A percentile compares a stretch with the other conserved stretches of the same genome.
Evolutionary conservation across 441 rosid species (phyloP).

Genomic region (Bruguiera hainesii): DNA sequence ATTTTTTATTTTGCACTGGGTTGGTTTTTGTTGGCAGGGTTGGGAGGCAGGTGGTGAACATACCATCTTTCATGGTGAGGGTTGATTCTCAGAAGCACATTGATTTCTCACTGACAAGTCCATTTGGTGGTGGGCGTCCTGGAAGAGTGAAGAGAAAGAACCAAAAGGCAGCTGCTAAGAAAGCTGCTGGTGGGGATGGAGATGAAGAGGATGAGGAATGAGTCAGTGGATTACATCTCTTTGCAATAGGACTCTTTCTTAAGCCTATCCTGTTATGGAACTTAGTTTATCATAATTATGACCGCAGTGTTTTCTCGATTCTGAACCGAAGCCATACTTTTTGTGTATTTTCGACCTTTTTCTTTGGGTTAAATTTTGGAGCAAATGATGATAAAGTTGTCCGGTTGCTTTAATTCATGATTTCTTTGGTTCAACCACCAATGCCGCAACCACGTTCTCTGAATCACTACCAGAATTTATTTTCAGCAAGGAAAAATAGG

Average conservation of each 20-base stretch:
- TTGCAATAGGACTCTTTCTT: no score
- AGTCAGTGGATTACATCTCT: background rate
- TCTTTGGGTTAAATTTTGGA: background rate
- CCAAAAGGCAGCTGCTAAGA: conserved; percentile 32
- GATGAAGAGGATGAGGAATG: conserved; percentile 37
- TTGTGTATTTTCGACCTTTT: background rate
- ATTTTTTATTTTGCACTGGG: background rate
- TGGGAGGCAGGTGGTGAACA: conserved; percentile 85
- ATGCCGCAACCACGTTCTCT: no score
- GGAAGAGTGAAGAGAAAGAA: conserved; percentile 37
- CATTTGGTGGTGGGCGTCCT: conserved; percentile 34
- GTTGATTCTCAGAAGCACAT: conserved; percentile 47
- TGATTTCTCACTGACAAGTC: conserved; percentile 33
- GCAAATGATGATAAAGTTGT: background rate
- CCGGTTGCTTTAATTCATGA: background rate
- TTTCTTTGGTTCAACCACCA: background rate
- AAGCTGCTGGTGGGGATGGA: conserved; percentile 35
- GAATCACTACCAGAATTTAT: no score
- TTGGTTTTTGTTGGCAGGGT: conserved; percentile 40
- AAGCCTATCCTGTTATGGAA: no score
- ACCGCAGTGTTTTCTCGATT: background rate
- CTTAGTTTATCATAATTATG: no score
- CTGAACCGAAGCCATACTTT: background rate
- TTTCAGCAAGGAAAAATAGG: no score
- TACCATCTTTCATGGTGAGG: conserved; percentile 93